Conservation (phyloP, 768 basidiomycete species). For the Fomitopsis pulvina region DNA sequence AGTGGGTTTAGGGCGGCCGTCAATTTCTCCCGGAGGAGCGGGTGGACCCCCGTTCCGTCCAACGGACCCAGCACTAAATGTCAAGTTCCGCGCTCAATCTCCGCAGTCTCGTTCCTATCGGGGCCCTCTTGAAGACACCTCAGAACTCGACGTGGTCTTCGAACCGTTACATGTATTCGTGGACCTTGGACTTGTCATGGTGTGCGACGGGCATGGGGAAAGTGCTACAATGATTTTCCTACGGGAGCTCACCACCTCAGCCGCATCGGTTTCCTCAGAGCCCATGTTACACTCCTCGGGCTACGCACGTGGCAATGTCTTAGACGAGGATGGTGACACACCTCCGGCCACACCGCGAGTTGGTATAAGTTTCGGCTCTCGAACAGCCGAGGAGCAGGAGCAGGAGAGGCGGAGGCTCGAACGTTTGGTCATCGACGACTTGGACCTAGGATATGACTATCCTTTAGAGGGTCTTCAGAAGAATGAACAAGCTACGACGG, state of each 20-base stretch:
- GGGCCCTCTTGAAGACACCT: not conserved
- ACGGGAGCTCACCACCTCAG: constrained; percentile 30
- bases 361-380: not conserved
- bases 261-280: constrained; percentile 6
- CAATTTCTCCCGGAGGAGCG: constrained; percentile 3
- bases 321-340: constrained; percentile 30
- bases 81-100: constrained; percentile 6
- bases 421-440: constrained; percentile 49
- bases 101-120: not conserved
- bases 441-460: constrained; percentile 48
- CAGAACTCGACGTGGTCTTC: constrained; percentile 35
- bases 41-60: not conserved
- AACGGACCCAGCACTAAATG: constrained; percentile 4
- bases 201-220: constrained; percentile 13
- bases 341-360: constrained; percentile 32
- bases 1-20: constrained; percentile 4
- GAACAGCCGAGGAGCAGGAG: constrained; percentile 16
- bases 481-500: not conserved
- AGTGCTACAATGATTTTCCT: constrained; percentile 41
- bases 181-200: constrained; percentile 46
- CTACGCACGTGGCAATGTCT: constrained; percentile 9
- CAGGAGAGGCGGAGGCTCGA: constrained; percentile 40
- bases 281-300: not conserved
- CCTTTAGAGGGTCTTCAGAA: constrained; percentile 9
- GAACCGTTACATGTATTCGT: constrained; percentile 72